Evolutionary conservation across 495 filamentous ascomycete species (phyloP), one percentile per base, ranked within the genome.

Genomic region (Extremus antarcticus): DNA sequence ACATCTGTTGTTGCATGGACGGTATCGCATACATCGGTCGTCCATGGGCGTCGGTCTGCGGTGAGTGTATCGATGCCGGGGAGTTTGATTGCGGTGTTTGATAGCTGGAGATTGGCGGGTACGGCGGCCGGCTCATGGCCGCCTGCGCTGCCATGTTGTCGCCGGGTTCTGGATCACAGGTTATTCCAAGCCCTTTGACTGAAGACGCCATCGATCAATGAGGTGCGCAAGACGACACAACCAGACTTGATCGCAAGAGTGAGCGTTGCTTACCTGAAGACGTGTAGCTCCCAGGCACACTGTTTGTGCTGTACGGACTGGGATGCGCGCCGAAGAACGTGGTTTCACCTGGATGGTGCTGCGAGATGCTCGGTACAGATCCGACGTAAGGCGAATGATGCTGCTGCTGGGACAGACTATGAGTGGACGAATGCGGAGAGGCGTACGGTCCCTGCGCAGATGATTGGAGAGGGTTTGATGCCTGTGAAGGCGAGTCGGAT

Each of bases 11-110:
- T 47, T 81, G 81, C 57, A 88, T 72, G 72, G 86, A 73, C 35
- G 88, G 86, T 58, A 88, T 87, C 16, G 79, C 82, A 68, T 95
- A 97, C 58, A 96, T 76, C 58, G 77, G 81, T 58, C 92, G 77
- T 46, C 73, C 76, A 73, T 91, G 87, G 58, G 88, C 90, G 60
- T 98, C 92, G 63, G 94, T 88, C 47, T 91, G 88, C 3, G 87
- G 84, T 17, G 92, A 96, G 52, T 90, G 85, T 57, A 96, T 90
- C 54, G 92, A 95, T n/a, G 88, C 87, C 35, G 92, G 92, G 21
- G 92, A 95, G 69, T 89, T 94, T 23, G 90, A 95, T 73, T 95
- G 89, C 16, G 91, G 90, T 2, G 91, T 95, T 65, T 95, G 88
- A 65, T 98, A 95, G 57, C 55, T 62, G 20, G 59, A 62, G 19